phyloP scores from a whole-genome alignment of 2,329 filamentous ascomycete species.

The Fusarium miscanthi region DNA sequence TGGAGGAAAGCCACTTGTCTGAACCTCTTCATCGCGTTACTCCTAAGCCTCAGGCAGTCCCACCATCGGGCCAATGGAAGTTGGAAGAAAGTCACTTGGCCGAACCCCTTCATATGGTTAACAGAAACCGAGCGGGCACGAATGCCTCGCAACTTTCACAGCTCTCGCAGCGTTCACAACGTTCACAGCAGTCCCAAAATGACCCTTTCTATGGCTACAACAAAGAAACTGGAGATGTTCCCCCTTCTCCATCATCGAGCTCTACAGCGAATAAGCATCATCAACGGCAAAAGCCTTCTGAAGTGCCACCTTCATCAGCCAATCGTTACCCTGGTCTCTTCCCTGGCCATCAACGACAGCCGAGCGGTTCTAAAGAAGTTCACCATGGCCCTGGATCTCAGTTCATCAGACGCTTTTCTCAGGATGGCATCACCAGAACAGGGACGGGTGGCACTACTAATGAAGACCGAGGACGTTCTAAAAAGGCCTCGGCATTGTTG shows the following conservation, averaged over 20 bases:
- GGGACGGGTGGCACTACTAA: conserved; percentile 5
- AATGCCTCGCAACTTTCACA: conserved; percentile 28
- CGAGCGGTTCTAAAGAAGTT: conserved; percentile 27
- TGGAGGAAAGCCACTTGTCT: conserved; percentile 65
- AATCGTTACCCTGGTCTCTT: conserved; percentile 63
- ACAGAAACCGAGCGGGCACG: conserved; percentile 50
- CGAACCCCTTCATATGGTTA: conserved; percentile 57
- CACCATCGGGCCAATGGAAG: conserved; percentile 60
- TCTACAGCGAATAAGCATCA: conserved; percentile 29
- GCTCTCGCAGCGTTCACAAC: conserved; percentile 14
- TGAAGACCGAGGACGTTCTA: conserved; percentile 52
- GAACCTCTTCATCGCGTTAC: conserved; percentile 57
- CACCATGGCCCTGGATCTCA: conserved; percentile 20
- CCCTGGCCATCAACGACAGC: conserved; percentile 40
- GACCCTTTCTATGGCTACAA: conserved; percentile 46
- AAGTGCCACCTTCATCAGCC: conserved; percentile 63
- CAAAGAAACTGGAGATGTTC: conserved; percentile 61
- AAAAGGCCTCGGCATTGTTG: conserved; percentile 59
- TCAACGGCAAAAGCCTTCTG: conserved; percentile 46
- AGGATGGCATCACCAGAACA: conserved; percentile 50
- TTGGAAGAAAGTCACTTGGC: conserved; percentile 65
- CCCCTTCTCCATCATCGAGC: conserved; percentile 24
- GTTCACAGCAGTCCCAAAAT: conserved; percentile 46
- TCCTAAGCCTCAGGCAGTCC: conserved; percentile 50
- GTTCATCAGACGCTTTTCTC: conserved; percentile 27